Evolutionary conservation across 139 green algal genomes (phyloP), one percentile per base, ranked within the genome.

Genomic region (Ettlia oleoabundans): DNA sequence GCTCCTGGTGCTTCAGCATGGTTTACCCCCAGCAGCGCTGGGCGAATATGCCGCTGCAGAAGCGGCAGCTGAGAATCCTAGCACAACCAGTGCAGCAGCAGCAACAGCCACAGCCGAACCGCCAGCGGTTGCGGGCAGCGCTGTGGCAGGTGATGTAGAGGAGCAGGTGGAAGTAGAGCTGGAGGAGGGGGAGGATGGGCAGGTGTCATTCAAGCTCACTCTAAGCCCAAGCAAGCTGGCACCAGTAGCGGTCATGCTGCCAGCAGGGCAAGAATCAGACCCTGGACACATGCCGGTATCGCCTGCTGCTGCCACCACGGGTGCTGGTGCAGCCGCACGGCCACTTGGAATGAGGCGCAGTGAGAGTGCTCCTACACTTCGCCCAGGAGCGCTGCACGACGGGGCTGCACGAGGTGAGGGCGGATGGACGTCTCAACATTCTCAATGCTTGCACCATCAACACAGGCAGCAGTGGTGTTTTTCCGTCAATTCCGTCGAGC

Each of bases 271-370:
- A 26, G 4, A 9, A 22, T 38, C 61, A 32, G 80, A 80, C 33
- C 58, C 47, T 10, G 80, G 80, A 30, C 80, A 85, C 67, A 80
- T 80, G 80, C 80, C 67, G 0, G 41, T 63, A 58, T 80, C 80
- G 3, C 67, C 64, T 1, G 52, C 65, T 19, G 37, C 24, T 5
- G 66, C 41, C 32, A 28, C 63, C 6, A 9, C 43, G 9, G n/a
- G n/a, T n/a, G n/a, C n/a, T n/a, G n/a, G n/a, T n/a, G n/a, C n/a
- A 10, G 28, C 5, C 71, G 40, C 19, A 26, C 67, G 24, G 64
- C 67, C 10, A 22, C 75, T 26, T 15, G n/a, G n/a, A n/a, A n/a
- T n/a, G 21, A 37, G 22, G 30, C 83, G 58, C 3, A 65, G 37
- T 22, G 32, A 33, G 32, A 66, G 53, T 47, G 62, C 63, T 51